A percentile compares a stretch with the other conserved stretches of the same genome.
Conservation (phyloP, 2,329 filamentous ascomycete genomes). For the Xylariaceae sp. region DNA sequence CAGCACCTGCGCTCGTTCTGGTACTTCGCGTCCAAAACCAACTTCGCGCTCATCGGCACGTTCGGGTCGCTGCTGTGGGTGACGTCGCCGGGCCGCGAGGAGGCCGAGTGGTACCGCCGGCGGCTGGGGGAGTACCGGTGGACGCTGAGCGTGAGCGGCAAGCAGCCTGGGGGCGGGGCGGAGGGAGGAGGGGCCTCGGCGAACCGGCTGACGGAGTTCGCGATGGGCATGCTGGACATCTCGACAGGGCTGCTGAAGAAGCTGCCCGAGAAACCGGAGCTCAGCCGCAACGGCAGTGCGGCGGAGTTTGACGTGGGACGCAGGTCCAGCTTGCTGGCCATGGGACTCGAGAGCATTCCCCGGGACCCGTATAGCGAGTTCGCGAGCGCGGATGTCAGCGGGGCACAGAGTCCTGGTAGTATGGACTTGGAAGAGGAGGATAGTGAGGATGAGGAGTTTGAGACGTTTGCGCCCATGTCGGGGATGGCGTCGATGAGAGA, state of each 20-base stretch:
- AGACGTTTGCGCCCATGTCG: slow-evolving; percentile 34
- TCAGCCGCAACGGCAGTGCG: slow-evolving; percentile 51
- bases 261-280: slow-evolving; percentile 65
- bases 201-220: slow-evolving; percentile 58
- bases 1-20: slow-evolving; percentile 87
- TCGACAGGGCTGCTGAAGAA: slow-evolving; percentile 65
- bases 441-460: slow-evolving; percentile 55
- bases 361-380: slow-evolving; percentile 38
- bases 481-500: slow-evolving; percentile 29
- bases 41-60: slow-evolving; percentile 91
- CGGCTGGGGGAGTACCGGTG: slow-evolving; percentile 86
- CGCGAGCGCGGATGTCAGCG: slow-evolving; percentile 44
- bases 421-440: no score
- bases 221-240: slow-evolving; percentile 74
- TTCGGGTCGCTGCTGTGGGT: slow-evolving; percentile 89
- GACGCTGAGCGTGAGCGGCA: slow-evolving; percentile 83
- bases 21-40: slow-evolving; percentile 83
- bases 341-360: slow-evolving; percentile 25
- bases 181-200: not conserved
- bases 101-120: slow-evolving; percentile 87
- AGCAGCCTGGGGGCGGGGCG: slow-evolving; percentile 48
- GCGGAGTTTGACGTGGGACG: slow-evolving; percentile 41
- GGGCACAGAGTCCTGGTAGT: slow-evolving; percentile 47
- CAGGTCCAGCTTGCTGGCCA: slow-evolving; percentile 33
- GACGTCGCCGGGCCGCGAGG: slow-evolving; percentile 79